phyloP scores from a whole-genome alignment of 441 rosid species.

The Pelargonium citronellum region DNA sequence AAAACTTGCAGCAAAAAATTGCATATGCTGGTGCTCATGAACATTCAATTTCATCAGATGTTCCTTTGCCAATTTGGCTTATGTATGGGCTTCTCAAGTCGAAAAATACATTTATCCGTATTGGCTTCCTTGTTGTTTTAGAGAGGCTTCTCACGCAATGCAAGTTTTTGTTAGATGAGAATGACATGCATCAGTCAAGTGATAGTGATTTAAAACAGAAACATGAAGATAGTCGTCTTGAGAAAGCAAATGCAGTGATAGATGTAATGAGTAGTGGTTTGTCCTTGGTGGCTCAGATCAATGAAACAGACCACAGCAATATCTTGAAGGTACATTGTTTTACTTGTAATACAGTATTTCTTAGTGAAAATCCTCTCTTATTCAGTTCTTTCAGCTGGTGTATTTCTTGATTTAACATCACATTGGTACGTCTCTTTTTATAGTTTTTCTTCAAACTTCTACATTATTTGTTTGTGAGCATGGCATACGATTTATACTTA shows the following conservation, averaged over 20 bases:
- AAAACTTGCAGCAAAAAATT: slow-evolving; percentile 62
- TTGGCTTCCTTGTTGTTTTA: slow-evolving; percentile 83
- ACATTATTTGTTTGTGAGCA: background rate
- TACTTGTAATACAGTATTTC: background rate
- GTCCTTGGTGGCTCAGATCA: slow-evolving; percentile 75
- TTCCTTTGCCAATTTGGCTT: slow-evolving; percentile 77
- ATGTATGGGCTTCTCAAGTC: slow-evolving; percentile 95
- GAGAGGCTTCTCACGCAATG: slow-evolving; percentile 97
- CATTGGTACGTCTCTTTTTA: background rate
- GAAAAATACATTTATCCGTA: slow-evolving; percentile 56
- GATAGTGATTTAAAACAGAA: slow-evolving; percentile 37
- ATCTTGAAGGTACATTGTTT: slow-evolving; percentile 72
- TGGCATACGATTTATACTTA: background rate
- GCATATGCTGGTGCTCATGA: slow-evolving; percentile 61
- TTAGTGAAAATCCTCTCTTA: background rate
- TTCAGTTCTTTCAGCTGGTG: background rate
- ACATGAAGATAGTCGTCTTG: slow-evolving; percentile 54
- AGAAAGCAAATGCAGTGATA: slow-evolving; percentile 91
- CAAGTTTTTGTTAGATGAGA: slow-evolving; percentile 86
- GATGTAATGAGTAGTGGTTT: slow-evolving; percentile 96
- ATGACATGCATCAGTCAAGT: slow-evolving; percentile 58
- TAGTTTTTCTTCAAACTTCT: background rate
- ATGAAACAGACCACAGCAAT: slow-evolving; percentile 87
- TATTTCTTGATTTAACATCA: background rate
- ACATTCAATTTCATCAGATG: slow-evolving; percentile 57